Evolutionary conservation across 768 basidiomycete species (phyloP).

Genomic region (Dioszegia hungarica): DNA sequence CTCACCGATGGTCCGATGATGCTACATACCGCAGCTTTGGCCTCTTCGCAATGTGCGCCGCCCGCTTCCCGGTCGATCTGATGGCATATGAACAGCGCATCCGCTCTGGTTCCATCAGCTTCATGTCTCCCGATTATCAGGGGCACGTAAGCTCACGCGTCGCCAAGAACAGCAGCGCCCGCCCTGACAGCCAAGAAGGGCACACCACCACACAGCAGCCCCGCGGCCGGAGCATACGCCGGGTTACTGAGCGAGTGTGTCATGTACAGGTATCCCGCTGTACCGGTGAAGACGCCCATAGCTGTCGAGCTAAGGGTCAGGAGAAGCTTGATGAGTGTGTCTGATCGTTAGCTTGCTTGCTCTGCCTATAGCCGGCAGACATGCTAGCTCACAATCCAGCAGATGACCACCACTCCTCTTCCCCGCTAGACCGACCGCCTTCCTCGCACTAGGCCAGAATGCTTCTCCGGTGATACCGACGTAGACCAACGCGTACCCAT

Average conservation of each 20-base stretch:
- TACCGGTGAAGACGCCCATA: slow-evolving; percentile 72
- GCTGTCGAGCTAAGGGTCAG: slow-evolving; percentile 63
- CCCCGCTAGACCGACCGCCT: slow-evolving; percentile 56
- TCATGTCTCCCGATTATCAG: not conserved
- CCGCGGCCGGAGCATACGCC: slow-evolving; percentile 66
- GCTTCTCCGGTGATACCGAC: slow-evolving; percentile 69
- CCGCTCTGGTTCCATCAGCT: slow-evolving; percentile 52
- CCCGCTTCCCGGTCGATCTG: slow-evolving; percentile 61
- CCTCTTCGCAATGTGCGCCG: slow-evolving; percentile 55
- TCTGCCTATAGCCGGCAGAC: slow-evolving; percentile 7
- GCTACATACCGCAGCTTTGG: slow-evolving; percentile 57
- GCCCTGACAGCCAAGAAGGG: slow-evolving; percentile 78
- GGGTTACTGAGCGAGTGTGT: slow-evolving; percentile 71
- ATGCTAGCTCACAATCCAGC: slow-evolving; percentile 50
- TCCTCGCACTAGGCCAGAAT: slow-evolving; percentile 60
- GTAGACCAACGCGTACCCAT: slow-evolving; percentile 67
- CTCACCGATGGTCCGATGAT: not conserved
- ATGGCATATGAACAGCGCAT: slow-evolving; percentile 64
- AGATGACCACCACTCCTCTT: slow-evolving; percentile 40
- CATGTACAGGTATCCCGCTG: slow-evolving; percentile 82
- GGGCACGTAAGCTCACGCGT: slow-evolving; percentile 55
- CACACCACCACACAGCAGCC: slow-evolving; percentile 69
- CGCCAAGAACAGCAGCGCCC: slow-evolving; percentile 73
- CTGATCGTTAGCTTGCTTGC: slow-evolving; percentile 49
- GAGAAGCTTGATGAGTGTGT: slow-evolving; percentile 68